Evolutionary conservation across 768 basidiomycete genomes (phyloP).

Genomic region (Macrolepiota albuminosa): DNA sequence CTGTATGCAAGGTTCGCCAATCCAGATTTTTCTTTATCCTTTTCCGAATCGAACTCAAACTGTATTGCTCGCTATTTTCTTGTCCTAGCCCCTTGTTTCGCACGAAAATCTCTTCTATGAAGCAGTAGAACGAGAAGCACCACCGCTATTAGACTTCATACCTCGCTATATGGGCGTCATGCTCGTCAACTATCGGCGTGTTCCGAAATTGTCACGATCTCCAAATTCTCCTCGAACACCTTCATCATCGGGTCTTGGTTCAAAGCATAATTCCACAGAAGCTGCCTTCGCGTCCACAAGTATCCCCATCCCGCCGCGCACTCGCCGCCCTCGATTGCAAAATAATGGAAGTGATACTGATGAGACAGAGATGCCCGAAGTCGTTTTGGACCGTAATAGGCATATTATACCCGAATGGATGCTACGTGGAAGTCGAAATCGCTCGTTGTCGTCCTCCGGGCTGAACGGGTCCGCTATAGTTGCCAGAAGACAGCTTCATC

Average conservation of each 20-base stretch:
- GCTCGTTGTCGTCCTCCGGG: conserved; percentile 47
- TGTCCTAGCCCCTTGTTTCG: conserved; percentile 82
- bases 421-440: conserved; percentile 49
- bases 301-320: conserved; percentile 15
- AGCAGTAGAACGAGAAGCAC: conserved; percentile 89
- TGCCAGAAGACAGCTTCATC: conserved; percentile 32
- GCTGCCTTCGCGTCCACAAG: conserved; percentile 14
- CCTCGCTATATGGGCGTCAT: conserved; percentile 99
- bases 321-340: conserved; percentile 16
- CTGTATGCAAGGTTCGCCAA: conserved; percentile 90
- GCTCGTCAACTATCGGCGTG: conserved; percentile 92
- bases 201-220: conserved; percentile 37
- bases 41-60: conserved; percentile 17
- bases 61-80: conserved; percentile 14
- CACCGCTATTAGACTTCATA: conserved; percentile 88
- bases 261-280: conserved; percentile 21
- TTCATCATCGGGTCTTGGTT: conserved; percentile 21
- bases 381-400: conserved; percentile 84
- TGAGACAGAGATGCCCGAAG: conserved; percentile 90
- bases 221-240: conserved; percentile 16
- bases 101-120: conserved; percentile 98
- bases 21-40: conserved; percentile 11
- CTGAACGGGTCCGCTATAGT: conserved; percentile 28
- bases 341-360: conserved; percentile 45
- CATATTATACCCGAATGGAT: conserved; percentile 97